Evolutionary conservation across 2,329 filamentous ascomycete genomes (phyloP), one percentile per base, ranked within the genome.

Genomic region (Hymenoscyphus repandus): DNA sequence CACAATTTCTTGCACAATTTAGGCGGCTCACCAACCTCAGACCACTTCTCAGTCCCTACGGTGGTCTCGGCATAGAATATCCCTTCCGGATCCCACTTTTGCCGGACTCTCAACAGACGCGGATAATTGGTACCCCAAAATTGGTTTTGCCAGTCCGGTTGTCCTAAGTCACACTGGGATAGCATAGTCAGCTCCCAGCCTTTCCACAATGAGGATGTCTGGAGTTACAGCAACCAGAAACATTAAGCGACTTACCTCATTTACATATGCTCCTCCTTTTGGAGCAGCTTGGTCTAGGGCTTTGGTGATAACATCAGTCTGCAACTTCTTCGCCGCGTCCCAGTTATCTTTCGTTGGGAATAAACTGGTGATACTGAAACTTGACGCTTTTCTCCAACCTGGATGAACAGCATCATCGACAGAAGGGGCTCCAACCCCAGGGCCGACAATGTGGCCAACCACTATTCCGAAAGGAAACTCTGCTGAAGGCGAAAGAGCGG

Each of bases 31-130:
- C 38, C 38, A 20, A 40, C 13, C 18, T 40, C 38, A 17, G 38
- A 17, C 75, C 75, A 79, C 20, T 59, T 59, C 45, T 80, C 76
- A 48, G 74, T 77, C 0, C 76, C 77, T 1, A 80, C 76, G 2
- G 68, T 72, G 12, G 69, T 73, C 6, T 59, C 58, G 13, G 70
- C 74, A 45, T 76, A 76, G 32, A 76, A 76, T 7, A 80, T 50
- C 1, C 63, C 60, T 1, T 65, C 40, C 1, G 72, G 66, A 54
- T 79, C 79, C 54, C 73, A 78, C 59, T 69, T 72, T 33, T 66
- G 57, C 70, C 82, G 82, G 33, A 80, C 66, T 1, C 45, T 34
- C 9, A 68, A 50, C 10, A 79, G 57, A 15, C 56, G 55, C 1
- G 61, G 50, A 51, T 78, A 78, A 50, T 76, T 74, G 2, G 17